Conservation (phyloP, 108 stramenopile species). For the Cyclotella distinguenda region DNA sequence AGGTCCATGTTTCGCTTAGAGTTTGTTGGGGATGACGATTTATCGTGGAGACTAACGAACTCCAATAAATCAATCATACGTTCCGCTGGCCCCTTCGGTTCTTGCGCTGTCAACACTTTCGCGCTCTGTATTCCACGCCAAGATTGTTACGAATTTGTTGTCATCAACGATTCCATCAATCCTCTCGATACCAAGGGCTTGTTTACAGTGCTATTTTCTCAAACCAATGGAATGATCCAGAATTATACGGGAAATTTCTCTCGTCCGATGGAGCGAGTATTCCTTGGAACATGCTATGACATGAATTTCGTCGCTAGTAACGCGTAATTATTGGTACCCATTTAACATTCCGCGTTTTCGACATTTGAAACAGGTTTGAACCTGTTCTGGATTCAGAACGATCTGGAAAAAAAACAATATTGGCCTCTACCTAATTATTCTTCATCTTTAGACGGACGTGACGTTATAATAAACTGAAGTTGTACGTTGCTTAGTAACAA, state of each 20-base stretch:
- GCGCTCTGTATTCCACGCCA: conserved; percentile 27
- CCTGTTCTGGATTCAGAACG: too few species aligned
- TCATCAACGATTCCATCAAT: conserved; percentile 4
- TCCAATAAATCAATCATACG: conserved; percentile 9
- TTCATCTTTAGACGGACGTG: too few species aligned
- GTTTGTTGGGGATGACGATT: conserved; percentile 13
- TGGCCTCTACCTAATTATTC: too few species aligned
- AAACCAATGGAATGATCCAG: conserved; percentile 23
- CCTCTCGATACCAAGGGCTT: not conserved
- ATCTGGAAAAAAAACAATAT: too few species aligned
- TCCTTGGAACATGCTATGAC: conserved; percentile 35
- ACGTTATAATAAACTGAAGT: too few species aligned
- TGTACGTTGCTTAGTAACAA: too few species aligned
- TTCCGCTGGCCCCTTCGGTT: conserved; percentile 35
- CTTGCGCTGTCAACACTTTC: conserved; percentile 31
- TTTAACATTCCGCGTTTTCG: too few species aligned
- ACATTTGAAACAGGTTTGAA: too few species aligned
- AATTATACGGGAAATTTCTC: conserved; percentile 23
- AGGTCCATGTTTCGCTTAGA: conserved; percentile 35
- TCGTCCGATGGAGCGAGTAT: conserved; percentile 9
- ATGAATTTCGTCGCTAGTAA: too few species aligned
- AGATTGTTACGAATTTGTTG: conserved; percentile 33
- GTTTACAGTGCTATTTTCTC: conserved; percentile 32
- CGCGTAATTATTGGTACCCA: too few species aligned
- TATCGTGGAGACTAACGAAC: conserved; percentile 31